Evolutionary conservation across 768 basidiomycete species (phyloP), one percentile per base, ranked within the genome.

Genomic region (Kwoniella dejecticola): DNA sequence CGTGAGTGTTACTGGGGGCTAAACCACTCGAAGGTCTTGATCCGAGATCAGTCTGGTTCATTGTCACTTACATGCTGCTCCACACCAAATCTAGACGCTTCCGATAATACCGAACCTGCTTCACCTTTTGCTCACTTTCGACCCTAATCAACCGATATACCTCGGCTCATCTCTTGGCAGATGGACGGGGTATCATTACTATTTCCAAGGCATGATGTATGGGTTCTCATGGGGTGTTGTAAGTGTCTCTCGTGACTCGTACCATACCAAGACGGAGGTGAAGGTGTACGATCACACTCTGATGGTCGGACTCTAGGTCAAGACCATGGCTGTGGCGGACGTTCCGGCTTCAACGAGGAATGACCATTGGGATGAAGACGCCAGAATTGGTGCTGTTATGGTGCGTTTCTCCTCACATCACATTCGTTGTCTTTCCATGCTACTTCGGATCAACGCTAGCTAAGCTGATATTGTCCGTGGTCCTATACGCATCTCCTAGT

Each of bases 201-300:
- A 72, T 63, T 69, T 63, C 36, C 52, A 63, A 41, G 74, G 71
- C 3, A 65, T 71, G 40, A 64, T 72, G 46, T 76, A 76, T 47
- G 74, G 71, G 5, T 63, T 76, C 46, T 66, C 60, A 13, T 73
- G 69, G 66, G 60, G 67, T n/a, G 63, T 76, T 49, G 71, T 72
- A 55, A 62, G 72, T 36, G 33, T n/a, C n/a, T n/a, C n/a, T n/a
- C n/a, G 33, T 36, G 15, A 7, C 33, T 64, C 38, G 11, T 15
- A 3, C 21, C 11, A 42, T 52, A 27, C 46, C 17, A 56, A 46
- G 15, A 30, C 17, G 21, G 29, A 13, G 2, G 15, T 46, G 17
- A 38, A 50, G 50, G n/a, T n/a, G n/a, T n/a, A n/a, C n/a, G n/a
- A n/a, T n/a, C n/a, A n/a, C n/a, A n/a, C n/a, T n/a, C n/a, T n/a